Evolutionary conservation across 2,329 filamentous ascomycete species (phyloP), one percentile per base, ranked within the genome.

Genomic region (Knufia fluminis): DNA sequence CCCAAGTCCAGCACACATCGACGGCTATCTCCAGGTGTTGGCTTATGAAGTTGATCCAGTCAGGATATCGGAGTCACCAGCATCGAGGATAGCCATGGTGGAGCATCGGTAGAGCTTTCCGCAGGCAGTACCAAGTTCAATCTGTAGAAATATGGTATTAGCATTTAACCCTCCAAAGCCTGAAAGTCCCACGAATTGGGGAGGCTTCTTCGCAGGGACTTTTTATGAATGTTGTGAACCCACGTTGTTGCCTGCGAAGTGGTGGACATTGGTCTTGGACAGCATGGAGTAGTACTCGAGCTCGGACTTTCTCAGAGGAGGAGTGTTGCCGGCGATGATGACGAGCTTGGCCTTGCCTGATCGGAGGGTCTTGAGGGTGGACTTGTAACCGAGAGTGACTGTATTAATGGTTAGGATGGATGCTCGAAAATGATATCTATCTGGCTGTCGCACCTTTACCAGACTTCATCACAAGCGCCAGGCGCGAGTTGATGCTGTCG

Each of bases 211-310:
- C 88, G 83, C 86, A 86, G 87, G 88, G 86, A 74, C 76, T 73
- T 68, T 63, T 68, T 48, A 8, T 73, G 32, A 23, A 48, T 38
- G 43, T 53, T 35, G 42, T 24, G 16, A 6, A 88, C 91, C 85
- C 84, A 97, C 91, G 82, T 97, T 97, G 84, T 94, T 95, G 67
- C 92, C 92, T 63, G 80, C 80, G 78, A 96, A 97, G 80, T 98
- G 92, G 80, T 97, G 91, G 66, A 97, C 91, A 60, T 85, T 83
- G 65, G 85, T 87, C 83, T 97, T 56, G 39, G 53, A 54, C 9
- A 56, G 52, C 52, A 55, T 54, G 14, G 50, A 59, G 61, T 60
- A 63, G 76, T 79, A 96, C 78, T 96, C 91, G 58, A 96, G 82
- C 80, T 97, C 91, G 66, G 82, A 87, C 85, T 97, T 98, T 73